Percentiles rank a stretch among this genome's conserved stretches.
Evolutionary conservation across 176 grass and related monocot genomes (phyloP).

Genomic region (Oryza nivara): DNA sequence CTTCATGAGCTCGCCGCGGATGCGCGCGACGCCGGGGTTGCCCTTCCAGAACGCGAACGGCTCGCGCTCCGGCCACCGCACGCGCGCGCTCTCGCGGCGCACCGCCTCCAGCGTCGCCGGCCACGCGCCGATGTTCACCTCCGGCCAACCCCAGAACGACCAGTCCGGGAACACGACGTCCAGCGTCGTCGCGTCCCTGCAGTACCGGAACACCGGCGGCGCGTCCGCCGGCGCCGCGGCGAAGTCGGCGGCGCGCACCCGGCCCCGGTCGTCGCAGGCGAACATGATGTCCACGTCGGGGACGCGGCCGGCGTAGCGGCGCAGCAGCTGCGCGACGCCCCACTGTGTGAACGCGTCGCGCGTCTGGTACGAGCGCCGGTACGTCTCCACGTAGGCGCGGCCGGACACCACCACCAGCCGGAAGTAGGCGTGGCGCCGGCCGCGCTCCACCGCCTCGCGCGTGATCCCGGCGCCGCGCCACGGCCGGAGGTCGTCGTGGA

Average conservation of each 20-base stretch:
- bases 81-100: slow-evolving; percentile 35
- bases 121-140: slow-evolving; percentile 63
- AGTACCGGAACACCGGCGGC: slow-evolving; percentile 67
- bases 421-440: slow-evolving; percentile 47
- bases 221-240: not conserved
- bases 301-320: slow-evolving; percentile 57
- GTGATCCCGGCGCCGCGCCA: slow-evolving; percentile 66
- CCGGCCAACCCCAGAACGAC: slow-evolving; percentile 89
- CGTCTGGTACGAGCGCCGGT: slow-evolving; percentile 57
- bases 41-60: slow-evolving; percentile 72
- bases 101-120: slow-evolving; percentile 39
- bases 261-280: slow-evolving; percentile 57
- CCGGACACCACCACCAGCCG: slow-evolving; percentile 63
- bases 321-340: slow-evolving; percentile 70
- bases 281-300: slow-evolving; percentile 85
- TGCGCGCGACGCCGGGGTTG: not conserved
- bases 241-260: slow-evolving; percentile 47
- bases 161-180: slow-evolving; percentile 85
- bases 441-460: slow-evolving; percentile 53
- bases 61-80: slow-evolving; percentile 49
- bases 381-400: slow-evolving; percentile 58
- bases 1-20: slow-evolving; percentile 43
- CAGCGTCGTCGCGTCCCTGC: slow-evolving; percentile 48
- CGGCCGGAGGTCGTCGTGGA: slow-evolving; percentile 58
- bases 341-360: slow-evolving; percentile 73